Evolutionary conservation across 495 filamentous ascomycete species (phyloP), one percentile per base, ranked within the genome.

Genomic region (Hypoxylon perforatum): DNA sequence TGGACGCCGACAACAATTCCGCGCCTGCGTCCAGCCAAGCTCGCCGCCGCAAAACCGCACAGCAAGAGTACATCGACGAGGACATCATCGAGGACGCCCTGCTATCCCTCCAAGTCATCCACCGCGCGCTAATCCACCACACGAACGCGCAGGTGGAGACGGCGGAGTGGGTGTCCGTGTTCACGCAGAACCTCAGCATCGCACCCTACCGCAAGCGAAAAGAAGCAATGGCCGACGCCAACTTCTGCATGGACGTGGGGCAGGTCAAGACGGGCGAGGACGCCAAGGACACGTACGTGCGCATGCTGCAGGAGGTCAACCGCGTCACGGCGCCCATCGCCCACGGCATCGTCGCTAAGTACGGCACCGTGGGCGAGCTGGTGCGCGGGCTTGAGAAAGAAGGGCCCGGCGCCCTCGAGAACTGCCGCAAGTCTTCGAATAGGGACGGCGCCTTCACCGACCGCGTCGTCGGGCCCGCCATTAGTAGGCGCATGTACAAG

Each of bases 231-330:
- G 71, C 75, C 55, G 71, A 78, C 56, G 87, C 89, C 6, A 84
- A 86, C 2, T 95, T 95, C 78, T 94, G 92, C 76, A 93, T 94
- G 88, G 92, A 93, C 38, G 77, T 79, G 0, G 92, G 92, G 0
- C 92, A 95, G 72, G 91, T 95, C 33, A 90, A 88, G 49, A 84
- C 88, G 0, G 92, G 91, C 42, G 85, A 88, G 17, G 85, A 87
- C 49, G 79, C 84, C 15, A 67, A 77, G 17, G 92, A 95, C 65
- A 93, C 87, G 0, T 95, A 88, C 62, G 76, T 87, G 42, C 88
- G 87, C 65, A 92, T 94, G 91, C 80, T 96, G 42, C 89, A 93
- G 75, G 88, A 93, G 76, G 84, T 94, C 19, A 79, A 84, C 23
- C 86, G 91, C 17, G 81, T 96, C 12, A 94, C 92, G 6, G 84